Evolutionary conservation across 1,284 basidiomycete genomes (phyloP).

Genomic region (Meripilus lineatus): DNA sequence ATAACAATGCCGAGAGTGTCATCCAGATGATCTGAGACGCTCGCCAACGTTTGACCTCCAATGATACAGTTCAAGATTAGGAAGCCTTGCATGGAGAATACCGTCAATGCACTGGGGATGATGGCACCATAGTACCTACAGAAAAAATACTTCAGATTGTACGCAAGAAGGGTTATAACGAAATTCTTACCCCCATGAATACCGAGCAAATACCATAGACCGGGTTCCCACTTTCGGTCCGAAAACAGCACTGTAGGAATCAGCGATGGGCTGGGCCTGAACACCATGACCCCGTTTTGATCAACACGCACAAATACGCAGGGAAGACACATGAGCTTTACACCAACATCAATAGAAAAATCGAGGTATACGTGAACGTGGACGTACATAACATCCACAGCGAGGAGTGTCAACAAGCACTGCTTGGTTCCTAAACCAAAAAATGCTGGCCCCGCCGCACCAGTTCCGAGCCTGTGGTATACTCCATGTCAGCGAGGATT

Average conservation of each 20-base stretch:
- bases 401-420: slow-evolving; percentile 43
- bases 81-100: slow-evolving; percentile 63
- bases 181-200: slow-evolving; percentile 47
- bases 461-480: slow-evolving; percentile 45
- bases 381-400: slow-evolving; percentile 52
- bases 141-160: no score
- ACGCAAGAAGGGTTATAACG: no score
- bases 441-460: slow-evolving; percentile 55
- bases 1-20: slow-evolving; percentile 74
- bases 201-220: slow-evolving; percentile 62
- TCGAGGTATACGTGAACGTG: neutral
- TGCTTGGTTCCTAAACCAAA: slow-evolving; percentile 51
- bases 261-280: neutral
- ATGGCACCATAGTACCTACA: slow-evolving; percentile 56
- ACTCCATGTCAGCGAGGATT: no score
- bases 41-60: slow-evolving; percentile 69
- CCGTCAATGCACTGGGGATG: slow-evolving; percentile 62
- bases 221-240: slow-evolving; percentile 60
- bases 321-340: slow-evolving; percentile 28
- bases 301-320: slow-evolving; percentile 54
- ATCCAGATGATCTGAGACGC: slow-evolving; percentile 48
- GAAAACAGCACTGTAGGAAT: slow-evolving; percentile 42
- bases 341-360: slow-evolving; percentile 3
- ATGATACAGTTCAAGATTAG: slow-evolving; percentile 72
- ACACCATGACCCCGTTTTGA: no score